Base-by-base conservation (phyloP, 2,329 filamentous ascomycete species). In the Phyllosticta citriasiana region DNA sequence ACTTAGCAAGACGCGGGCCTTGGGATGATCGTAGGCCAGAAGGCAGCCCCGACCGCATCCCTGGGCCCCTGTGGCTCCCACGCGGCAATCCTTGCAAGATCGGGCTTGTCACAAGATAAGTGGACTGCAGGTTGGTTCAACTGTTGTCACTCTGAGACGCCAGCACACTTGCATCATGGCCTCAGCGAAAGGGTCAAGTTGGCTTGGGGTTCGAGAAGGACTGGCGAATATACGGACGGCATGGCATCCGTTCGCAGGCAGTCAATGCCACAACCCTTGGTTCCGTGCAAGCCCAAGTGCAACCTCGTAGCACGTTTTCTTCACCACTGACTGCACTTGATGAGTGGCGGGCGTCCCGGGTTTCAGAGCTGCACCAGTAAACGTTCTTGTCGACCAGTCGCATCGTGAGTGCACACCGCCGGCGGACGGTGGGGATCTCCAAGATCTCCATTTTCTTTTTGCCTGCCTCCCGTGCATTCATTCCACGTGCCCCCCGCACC, bases 11-110 rank as follows among this genome's bases (percentile, higher is more conserved):
- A 61, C 59, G 59, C 59, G 59, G 59, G 59, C 59, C 59, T 61
- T 57, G 56, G 59, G 59, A 61, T 61, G 59, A 61, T 61, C 54
- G 59, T 53, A 57, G 58, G 53, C 58, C 53, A 57, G 53, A 60
- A 56, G 53, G 55, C 51, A 54, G 59, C 59, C 59, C 54, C 59
- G 59, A 54, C 59, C 30, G 54, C 59, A 54, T 53, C 47, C 59
- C 59, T 61, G 53, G 59, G 59, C 59, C 59, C 59, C 59, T 61
- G 59, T 61, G 59, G 59, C 59, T 61, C 59, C 59, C 59, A 61
- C 59, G 59, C 59, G 59, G 53, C 40, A 61, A 61, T 61, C 59
- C 59, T 56, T 61, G 59, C 59, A 56, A 56, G 59, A 61, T 61
- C 59, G 59, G 47, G 53, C 53, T 57, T 61, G 59, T 61, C 59